phyloP scores from a whole-genome alignment of 2,329 filamentous ascomycete species.

The Pseudopyricularia javanii region DNA sequence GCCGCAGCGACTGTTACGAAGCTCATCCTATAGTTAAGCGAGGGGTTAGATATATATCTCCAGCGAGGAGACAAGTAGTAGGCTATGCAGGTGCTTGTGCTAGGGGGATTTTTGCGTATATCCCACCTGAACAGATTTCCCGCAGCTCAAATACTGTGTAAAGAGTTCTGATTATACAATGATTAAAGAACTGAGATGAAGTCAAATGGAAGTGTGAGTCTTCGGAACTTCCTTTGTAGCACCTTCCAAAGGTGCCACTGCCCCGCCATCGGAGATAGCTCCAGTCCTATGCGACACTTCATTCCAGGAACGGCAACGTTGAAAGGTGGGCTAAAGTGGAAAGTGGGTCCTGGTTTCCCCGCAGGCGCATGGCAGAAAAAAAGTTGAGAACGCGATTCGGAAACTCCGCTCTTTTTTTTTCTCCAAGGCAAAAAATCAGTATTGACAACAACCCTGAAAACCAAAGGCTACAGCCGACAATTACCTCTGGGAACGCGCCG shows the following conservation, averaged over 20 bases:
- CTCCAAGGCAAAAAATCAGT: background rate
- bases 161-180: too few species aligned
- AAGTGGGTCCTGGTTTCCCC: too few species aligned
- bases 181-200: background rate
- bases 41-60: background rate
- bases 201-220: background rate
- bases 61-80: too few species aligned
- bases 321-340: background rate
- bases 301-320: too few species aligned
- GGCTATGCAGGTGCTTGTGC: too few species aligned
- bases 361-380: background rate
- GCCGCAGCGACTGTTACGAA: slow-evolving; percentile 22
- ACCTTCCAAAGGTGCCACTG: too few species aligned
- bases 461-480: background rate
- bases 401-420: background rate
- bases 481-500: background rate
- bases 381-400: background rate
- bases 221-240: too few species aligned
- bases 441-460: background rate
- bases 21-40: slow-evolving; percentile 9
- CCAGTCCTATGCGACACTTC: background rate
- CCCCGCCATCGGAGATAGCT: background rate
- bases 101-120: too few species aligned
- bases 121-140: too few species aligned
- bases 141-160: too few species aligned